phyloP scores from a whole-genome alignment of 345 rosid species.

The Orychophragmus violaceus region DNA sequence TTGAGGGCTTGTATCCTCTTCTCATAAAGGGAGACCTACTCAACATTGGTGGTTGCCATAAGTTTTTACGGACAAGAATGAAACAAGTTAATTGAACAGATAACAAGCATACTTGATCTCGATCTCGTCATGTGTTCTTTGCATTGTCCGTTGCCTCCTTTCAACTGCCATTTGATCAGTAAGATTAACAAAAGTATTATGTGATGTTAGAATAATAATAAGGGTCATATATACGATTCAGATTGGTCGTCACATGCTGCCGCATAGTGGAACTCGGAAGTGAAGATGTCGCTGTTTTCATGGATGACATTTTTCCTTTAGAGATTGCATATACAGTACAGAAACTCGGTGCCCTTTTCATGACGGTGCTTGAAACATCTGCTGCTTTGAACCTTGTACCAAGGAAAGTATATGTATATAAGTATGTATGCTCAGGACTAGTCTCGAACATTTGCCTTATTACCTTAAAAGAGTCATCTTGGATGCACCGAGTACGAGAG shows the following conservation, averaged over 20 bases:
- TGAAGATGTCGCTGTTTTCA: conserved; percentile 42
- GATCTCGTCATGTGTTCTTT: conserved; percentile 28
- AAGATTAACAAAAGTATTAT: background rate
- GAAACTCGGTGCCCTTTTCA: conserved; percentile 57
- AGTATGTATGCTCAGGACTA: background rate
- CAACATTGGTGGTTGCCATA: conserved; percentile 4
- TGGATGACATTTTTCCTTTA: conserved; percentile 60
- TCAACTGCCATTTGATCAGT: conserved; percentile 13
- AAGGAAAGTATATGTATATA: background rate
- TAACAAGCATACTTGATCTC: conserved; percentile 26
- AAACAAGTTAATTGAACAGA: background rate
- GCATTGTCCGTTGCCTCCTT: conserved; percentile 17
- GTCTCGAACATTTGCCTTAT: conserved; percentile 1
- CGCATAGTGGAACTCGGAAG: conserved; percentile 28
- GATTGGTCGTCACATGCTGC: conserved; percentile 2
- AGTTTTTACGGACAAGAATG: background rate
- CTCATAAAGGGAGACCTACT: conserved; percentile 56
- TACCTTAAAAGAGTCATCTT: conserved; percentile 61
- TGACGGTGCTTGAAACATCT: conserved; percentile 53
- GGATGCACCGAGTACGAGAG: conserved; percentile 53
- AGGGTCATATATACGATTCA: background rate
- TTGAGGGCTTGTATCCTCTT: conserved; percentile 32
- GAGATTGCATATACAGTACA: conserved; percentile 66
- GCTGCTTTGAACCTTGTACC: conserved; percentile 53
- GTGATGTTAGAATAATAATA: background rate